Percentiles rank a stretch among this genome's conserved stretches.
Evolutionary conservation across 129 eudicot species (phyloP).

Genomic region (Scalesia atractyloides): DNA sequence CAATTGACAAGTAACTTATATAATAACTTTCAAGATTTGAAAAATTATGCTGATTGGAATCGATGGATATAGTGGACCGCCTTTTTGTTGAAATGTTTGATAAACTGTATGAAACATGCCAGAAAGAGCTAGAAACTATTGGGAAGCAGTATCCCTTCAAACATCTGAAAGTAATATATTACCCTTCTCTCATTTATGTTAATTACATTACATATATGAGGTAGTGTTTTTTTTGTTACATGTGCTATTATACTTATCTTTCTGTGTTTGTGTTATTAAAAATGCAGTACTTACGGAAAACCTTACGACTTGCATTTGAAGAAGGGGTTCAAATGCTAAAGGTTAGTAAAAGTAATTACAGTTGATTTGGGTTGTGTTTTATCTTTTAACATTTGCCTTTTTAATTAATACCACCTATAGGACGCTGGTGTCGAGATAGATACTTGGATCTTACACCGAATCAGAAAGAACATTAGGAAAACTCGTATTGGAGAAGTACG

Average conservation of each 20-base stretch:
- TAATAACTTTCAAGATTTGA: not conserved
- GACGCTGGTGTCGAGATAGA: slow-evolving; percentile 92
- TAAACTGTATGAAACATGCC: slow-evolving; percentile 61
- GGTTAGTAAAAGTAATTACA: slow-evolving; percentile 37
- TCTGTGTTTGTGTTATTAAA: slow-evolving; percentile 14
- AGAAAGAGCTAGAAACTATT: slow-evolving; percentile 70
- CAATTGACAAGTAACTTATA: not conserved
- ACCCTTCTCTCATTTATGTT: not conserved
- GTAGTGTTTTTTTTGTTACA: not conserved
- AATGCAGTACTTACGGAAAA: slow-evolving; percentile 73
- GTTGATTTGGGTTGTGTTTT: too few species aligned
- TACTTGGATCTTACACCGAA: slow-evolving; percentile 89
- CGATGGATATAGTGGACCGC: slow-evolving; percentile 83
- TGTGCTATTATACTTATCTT: not conserved
- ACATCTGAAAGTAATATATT: slow-evolving; percentile 59
- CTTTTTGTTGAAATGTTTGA: slow-evolving; percentile 83
- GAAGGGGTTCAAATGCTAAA: slow-evolving; percentile 90
- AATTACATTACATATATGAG: not conserved
- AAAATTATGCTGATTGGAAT: slow-evolving; percentile 37
- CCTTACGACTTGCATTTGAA: slow-evolving; percentile 75
- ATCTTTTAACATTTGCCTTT: not conserved
- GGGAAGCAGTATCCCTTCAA: slow-evolving; percentile 79
- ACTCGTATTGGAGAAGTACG: slow-evolving; percentile 77
- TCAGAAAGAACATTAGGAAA: slow-evolving; percentile 71
- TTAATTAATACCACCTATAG: slow-evolving; percentile 36